phyloP scores from a whole-genome alignment of 139 green algal species.

The Chlorella vulgaris region DNA sequence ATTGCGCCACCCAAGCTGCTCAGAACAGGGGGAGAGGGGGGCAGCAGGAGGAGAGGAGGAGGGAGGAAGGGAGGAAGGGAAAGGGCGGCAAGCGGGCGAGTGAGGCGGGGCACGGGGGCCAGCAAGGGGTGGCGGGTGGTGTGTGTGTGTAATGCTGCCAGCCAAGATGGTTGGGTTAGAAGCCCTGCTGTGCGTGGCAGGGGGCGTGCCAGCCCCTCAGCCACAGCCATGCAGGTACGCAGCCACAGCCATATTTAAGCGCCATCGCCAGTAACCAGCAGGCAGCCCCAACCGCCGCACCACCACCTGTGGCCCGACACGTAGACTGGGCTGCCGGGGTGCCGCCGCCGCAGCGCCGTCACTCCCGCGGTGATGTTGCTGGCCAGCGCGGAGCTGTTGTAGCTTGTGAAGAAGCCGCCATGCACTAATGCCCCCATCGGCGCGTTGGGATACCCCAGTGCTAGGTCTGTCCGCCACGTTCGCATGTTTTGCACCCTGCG shows the following conservation, averaged over 20 bases:
- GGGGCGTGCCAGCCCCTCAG: too few species aligned
- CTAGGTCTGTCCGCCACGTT: conserved; percentile 64
- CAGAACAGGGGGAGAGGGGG: background rate
- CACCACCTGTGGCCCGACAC: conserved; percentile 55
- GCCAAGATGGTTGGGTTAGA: too few species aligned
- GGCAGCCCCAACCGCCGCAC: background rate
- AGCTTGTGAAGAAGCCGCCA: conserved; percentile 59
- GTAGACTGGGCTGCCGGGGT: conserved; percentile 43
- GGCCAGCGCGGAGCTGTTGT: conserved; percentile 51
- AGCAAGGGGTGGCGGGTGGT: background rate
- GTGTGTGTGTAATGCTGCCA: too few species aligned
- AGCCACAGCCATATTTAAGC: too few species aligned
- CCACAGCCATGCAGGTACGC: too few species aligned
- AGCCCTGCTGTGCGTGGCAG: too few species aligned
- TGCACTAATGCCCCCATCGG: conserved; percentile 52
- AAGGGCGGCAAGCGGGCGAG: background rate
- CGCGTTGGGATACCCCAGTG: conserved; percentile 47
- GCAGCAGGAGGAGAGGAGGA: background rate
- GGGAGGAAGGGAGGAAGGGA: background rate
- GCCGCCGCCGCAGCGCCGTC: background rate
- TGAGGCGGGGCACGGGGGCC: background rate
- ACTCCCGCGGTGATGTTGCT: conserved; percentile 51
- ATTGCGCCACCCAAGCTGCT: conserved; percentile 63
- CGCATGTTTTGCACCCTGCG: conserved; percentile 80
- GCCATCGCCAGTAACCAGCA: too few species aligned